Base-by-base conservation (phyloP, 2,329 filamentous ascomycete species). In the Stagonosporopsis cucurbitacearum region DNA sequence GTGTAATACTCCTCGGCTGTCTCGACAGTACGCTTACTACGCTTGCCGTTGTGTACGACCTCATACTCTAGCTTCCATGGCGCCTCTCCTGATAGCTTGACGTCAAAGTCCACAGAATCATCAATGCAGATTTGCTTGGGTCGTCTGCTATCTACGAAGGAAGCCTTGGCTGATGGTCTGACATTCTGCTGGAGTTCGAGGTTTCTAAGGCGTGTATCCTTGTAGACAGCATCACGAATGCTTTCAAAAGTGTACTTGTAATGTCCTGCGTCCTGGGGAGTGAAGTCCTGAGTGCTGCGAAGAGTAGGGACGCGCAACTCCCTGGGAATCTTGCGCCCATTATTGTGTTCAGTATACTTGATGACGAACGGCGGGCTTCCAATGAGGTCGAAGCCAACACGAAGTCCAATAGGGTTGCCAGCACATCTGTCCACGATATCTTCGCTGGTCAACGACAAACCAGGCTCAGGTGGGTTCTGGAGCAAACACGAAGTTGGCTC, bases 361-460 rank as follows among this genome's bases (percentile, higher is more conserved):
- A 99, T 81, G n/a, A 82, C 81, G 77, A 99, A 99, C 1, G 94
- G 94, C 41, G 96, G 94, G 0, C 92, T 96, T 58, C 95, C 95
- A 25, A 94, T 89, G 35, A 99, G 82, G 71, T 98, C 92, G 45
- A 99, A 79, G 68, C 95, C 90, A 37, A 99, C 91, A 11, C 89
- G 86, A 50, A 99, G 83, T 36, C 95, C 95, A 59, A 99, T 91
- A 0, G 95, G 92, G 69, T 92, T 96, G 43, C 93, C 92, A 32
- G 93, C 94, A 73, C 95, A 99, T 72, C 96, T 96, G 75, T 99
- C 95, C 48, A 91, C 90, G 39, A 99, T 92, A 59, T 92, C 88
- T 65, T 96, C 90, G 6, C 87, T 83, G 28, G 84, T 84, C 45
- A 99, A 80, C 4, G 85, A 81, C 54, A 99, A 75, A 51, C 88